phyloP scores from a whole-genome alignment of 768 basidiomycete genomes.

The Leccinum boreale region DNA sequence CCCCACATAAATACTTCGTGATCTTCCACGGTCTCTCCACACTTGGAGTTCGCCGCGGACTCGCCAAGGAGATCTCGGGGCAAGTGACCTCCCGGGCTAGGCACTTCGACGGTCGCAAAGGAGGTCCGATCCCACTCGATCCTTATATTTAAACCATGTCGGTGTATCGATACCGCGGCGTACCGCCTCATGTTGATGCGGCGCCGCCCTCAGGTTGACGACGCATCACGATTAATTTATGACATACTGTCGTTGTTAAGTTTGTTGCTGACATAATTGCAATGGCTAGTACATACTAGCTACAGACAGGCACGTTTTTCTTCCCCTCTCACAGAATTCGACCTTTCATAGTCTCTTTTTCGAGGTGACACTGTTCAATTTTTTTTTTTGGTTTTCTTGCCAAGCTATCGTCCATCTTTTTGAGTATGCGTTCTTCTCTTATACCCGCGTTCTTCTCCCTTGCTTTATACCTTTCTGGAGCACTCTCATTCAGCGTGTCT shows the following conservation, averaged over 20 bases:
- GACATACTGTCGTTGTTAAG: neutral
- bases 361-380: conserved; percentile 5
- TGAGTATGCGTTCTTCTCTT: conserved; percentile 27
- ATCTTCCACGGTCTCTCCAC: no score
- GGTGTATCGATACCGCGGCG: neutral
- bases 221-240: no score
- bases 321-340: conserved; percentile 6
- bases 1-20: neutral
- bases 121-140: neutral
- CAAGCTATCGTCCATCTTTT: conserved; percentile 15
- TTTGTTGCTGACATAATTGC: conserved; percentile 23
- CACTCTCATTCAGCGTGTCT: conserved; percentile 43
- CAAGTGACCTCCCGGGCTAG: neutral
- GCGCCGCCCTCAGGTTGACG: neutral
- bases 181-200: neutral
- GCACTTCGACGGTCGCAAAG: neutral
- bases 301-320: neutral
- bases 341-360: conserved; percentile 4
- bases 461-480: conserved; percentile 21
- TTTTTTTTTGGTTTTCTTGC: conserved; percentile 5
- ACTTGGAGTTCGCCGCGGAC: neutral
- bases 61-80: neutral
- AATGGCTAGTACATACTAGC: neutral
- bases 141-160: neutral
- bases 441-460: conserved; percentile 22